Evolutionary conservation across 805 yeast species (phyloP).

Genomic region (Monosporozyma unispora): DNA sequence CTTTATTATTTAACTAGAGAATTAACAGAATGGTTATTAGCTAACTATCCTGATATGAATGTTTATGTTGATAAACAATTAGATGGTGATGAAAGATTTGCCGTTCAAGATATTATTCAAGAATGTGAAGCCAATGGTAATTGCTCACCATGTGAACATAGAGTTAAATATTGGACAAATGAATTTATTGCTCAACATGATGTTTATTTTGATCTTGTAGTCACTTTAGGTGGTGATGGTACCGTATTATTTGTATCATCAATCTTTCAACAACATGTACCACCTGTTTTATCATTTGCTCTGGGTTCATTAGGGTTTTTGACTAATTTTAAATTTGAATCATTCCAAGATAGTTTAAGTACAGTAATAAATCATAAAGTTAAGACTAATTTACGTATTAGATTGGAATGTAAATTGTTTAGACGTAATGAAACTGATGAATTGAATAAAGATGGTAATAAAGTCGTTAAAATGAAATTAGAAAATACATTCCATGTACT

Average conservation of each 20-base stretch:
- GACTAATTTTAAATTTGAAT: constrained; percentile 75
- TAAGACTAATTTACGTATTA: constrained; percentile 70
- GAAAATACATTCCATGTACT: constrained; percentile 64
- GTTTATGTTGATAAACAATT: constrained; percentile 73
- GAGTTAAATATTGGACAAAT: constrained; percentile 59
- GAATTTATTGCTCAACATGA: constrained; percentile 37
- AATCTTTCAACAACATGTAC: constrained; percentile 74
- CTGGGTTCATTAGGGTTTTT: constrained; percentile 89
- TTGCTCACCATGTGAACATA: constrained; percentile 32
- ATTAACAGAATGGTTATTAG: constrained; percentile 66
- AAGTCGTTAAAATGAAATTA: constrained; percentile 24
- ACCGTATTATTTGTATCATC: constrained; percentile 86
- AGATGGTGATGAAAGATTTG: constrained; percentile 53
- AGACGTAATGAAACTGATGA: constrained; percentile 31
- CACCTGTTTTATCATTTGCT: constrained; percentile 84
- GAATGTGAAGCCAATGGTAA: constrained; percentile 17
- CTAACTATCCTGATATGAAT: constrained; percentile 30
- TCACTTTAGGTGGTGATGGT: constrained; percentile 95
- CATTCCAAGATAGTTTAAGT: constrained; percentile 51
- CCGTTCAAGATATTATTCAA: constrained; percentile 41
- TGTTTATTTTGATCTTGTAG: constrained; percentile 61
- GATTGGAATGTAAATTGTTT: constrained; percentile 74
- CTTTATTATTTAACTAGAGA: constrained; percentile 69
- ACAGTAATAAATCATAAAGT: constrained; percentile 63
- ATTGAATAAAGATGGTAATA: constrained; percentile 31